Evolutionary conservation across 495 filamentous ascomycete species (phyloP), one percentile per base, ranked within the genome.

Genomic region (Elaphomyces granulatus): DNA sequence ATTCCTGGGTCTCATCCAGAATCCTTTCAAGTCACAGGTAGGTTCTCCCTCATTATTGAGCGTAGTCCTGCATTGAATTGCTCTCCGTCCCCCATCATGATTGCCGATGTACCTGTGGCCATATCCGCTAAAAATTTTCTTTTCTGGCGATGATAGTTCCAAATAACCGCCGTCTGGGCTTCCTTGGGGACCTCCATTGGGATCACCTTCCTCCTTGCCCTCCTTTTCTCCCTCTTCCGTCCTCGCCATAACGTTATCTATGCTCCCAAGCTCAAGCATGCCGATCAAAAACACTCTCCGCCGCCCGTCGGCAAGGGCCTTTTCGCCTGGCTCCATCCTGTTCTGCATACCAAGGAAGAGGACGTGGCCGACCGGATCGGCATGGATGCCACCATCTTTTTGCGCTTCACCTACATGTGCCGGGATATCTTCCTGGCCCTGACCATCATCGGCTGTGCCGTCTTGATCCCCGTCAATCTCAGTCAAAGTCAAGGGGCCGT

Each of bases 171-270:
- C 39, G 64, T 96, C 47, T 77, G 75, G 57, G 77, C 85, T 42
- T 83, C 87, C 18, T 59, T 94, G n/a, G 80, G 65, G 34, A 86
- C 82, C 21, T 88, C 90, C n/a, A 39, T 94, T 32, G 78, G 71
- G 38, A 63, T 84, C 45, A 81, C 84, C 17, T 41, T 74, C 44
- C 48, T 78, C 43, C 78, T 94, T 45, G 71, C 82, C 39, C 48
- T 93, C 40, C 59, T 74, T 50, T 98, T 95, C 70, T 94, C 81
- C 51, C 63, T 93, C 42, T 67, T 98, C 34, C 81, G 92, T 45
- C 90, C 92, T 3, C 85, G 84, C 54, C 87, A 96, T 53, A 77
- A 74, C 32, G 67, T 85, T 47, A 86, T 96, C 32, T 98, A 98
- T 58, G 87, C 92, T 3, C 90, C 90, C 28, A 92, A 94, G 50